Evolutionary conservation across 1,284 basidiomycete genomes (phyloP).

Genomic region (Cutaneotrichosporon cutaneum): DNA sequence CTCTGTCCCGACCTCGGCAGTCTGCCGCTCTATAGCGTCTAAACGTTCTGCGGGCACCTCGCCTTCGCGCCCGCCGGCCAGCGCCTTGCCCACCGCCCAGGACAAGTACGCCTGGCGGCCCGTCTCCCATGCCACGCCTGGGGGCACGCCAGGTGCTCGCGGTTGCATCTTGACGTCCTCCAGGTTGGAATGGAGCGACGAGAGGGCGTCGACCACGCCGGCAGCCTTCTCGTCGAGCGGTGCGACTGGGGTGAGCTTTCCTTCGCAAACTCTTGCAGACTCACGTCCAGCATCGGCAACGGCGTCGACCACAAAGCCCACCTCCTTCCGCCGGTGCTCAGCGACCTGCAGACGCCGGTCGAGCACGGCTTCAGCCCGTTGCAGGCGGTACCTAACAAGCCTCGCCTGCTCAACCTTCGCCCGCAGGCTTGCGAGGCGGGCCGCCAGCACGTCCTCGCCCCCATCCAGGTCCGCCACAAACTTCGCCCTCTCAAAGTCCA

Average conservation of each 20-base stretch:
- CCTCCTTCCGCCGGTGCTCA: slow-evolving; percentile 44
- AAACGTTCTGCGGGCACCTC: slow-evolving; percentile 20
- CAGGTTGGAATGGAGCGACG: slow-evolving; percentile 36
- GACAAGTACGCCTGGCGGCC: slow-evolving; percentile 51
- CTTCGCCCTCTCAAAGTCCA: slow-evolving; percentile 50
- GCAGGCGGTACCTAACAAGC: slow-evolving; percentile 38
- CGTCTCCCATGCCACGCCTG: slow-evolving; percentile 44
- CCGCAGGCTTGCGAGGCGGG: slow-evolving; percentile 39
- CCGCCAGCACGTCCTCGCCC: slow-evolving; percentile 39
- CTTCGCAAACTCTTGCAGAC: slow-evolving; percentile 12
- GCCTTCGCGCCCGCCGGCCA: slow-evolving; percentile 14
- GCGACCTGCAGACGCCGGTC: slow-evolving; percentile 43
- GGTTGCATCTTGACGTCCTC: slow-evolving; percentile 24
- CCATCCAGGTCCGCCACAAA: slow-evolving; percentile 39
- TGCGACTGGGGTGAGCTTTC: slow-evolving; percentile 32
- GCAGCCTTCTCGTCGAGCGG: slow-evolving; percentile 39
- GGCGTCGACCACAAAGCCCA: slow-evolving; percentile 48
- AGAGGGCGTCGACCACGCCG: slow-evolving; percentile 28
- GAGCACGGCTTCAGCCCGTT: slow-evolving; percentile 43
- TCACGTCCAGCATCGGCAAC: slow-evolving; percentile 37
- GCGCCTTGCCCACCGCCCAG: slow-evolving; percentile 45
- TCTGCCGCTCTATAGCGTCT: slow-evolving; percentile 24
- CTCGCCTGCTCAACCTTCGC: slow-evolving; percentile 48
- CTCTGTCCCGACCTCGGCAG: slow-evolving; percentile 24
- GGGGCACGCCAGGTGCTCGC: neutral